These are phyloP conservation scores for Baorangia bicolor DNA, from an alignment of 768 basidiomycete species.

Conservation along the genomic window DNA sequence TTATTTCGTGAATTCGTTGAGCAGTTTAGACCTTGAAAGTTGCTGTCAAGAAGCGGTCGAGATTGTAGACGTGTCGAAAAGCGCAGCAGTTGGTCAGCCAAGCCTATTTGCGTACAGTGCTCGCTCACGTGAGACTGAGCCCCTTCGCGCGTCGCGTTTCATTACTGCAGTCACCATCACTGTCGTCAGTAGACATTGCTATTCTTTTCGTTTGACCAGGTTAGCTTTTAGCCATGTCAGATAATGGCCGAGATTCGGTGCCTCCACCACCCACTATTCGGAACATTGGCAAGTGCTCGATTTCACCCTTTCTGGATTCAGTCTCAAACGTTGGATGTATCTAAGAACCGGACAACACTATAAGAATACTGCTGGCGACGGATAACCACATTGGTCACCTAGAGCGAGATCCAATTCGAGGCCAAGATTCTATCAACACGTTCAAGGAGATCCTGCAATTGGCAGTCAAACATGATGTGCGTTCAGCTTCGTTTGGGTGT, in stretches of 20 bases:
- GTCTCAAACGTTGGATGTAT: slow-evolving; percentile 1
- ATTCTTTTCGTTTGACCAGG: not conserved
- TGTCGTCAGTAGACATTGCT: not conserved
- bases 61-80: slow-evolving; percentile 5
- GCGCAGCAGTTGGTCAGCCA: slow-evolving; percentile 1
- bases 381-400: slow-evolving; percentile 96
- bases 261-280: slow-evolving; percentile 37
- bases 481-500: slow-evolving; percentile 27
- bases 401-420: slow-evolving; percentile 91
- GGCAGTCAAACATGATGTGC: slow-evolving; percentile 82
- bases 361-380: slow-evolving; percentile 86
- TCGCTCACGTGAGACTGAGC: slow-evolving; percentile 20
- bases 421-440: slow-evolving; percentile 93
- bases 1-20: not conserved
- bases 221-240: slow-evolving; percentile 24
- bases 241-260: slow-evolving; percentile 22
- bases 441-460: slow-evolving; percentile 93
- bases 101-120: too few relatives aligned
- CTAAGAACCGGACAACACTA: slow-evolving; percentile 62
- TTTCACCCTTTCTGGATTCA: not conserved
- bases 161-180: not conserved
- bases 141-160: slow-evolving; percentile 12
- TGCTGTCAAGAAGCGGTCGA: not conserved
- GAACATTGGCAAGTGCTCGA: slow-evolving; percentile 37
- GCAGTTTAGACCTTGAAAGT: not conserved